Percentiles rank a stretch among this genome's conserved stretches.
Evolutionary conservation across 2,329 filamentous ascomycete genomes (phyloP).

Genomic region (Bipolaris oryzae): DNA sequence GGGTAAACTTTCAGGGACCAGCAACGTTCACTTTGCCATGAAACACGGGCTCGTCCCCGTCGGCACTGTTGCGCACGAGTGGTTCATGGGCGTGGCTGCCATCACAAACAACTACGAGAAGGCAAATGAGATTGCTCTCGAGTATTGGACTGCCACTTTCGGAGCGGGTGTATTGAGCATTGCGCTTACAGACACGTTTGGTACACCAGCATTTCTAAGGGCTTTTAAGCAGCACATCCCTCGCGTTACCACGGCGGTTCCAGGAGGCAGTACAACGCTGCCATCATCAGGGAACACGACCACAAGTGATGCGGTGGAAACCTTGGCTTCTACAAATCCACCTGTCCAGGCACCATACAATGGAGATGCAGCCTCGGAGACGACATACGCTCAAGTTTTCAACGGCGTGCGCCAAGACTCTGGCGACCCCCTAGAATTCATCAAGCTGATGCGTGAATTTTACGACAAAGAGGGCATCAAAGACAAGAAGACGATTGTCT

Average conservation of each 20-base stretch:
- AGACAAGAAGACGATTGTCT: constrained; percentile 87
- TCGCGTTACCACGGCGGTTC: constrained; percentile 48
- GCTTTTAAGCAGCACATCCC: constrained; percentile 76
- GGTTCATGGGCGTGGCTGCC: constrained; percentile 98
- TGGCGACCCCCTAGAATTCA: constrained; percentile 80
- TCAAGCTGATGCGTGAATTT: constrained; percentile 78
- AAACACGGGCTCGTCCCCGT: constrained; percentile 83
- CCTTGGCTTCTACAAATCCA: constrained; percentile 48
- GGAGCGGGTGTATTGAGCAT: constrained; percentile 83
- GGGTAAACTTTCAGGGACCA: constrained; percentile 84
- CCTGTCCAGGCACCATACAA: constrained; percentile 54
- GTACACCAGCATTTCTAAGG: constrained; percentile 84
- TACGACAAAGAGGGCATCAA: constrained; percentile 77
- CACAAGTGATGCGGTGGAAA: constrained; percentile 45
- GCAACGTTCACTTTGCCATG: constrained; percentile 97
- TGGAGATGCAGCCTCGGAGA: constrained; percentile 50
- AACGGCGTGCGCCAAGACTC: constrained; percentile 88
- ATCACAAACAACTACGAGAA: constrained; percentile 83
- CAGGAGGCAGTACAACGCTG: constrained; percentile 48
- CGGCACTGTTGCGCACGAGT: constrained; percentile 93
- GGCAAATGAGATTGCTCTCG: constrained; percentile 82
- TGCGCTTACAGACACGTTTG: constrained; percentile 94
- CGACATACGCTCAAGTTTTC: constrained; percentile 81
- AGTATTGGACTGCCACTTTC: constrained; percentile 91
- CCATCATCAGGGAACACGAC: constrained; percentile 52